Evolutionary conservation across 2,329 filamentous ascomycete genomes (phyloP), one percentile per base, ranked within the genome.

Genomic region (Teratosphaeria epicoccoides): DNA sequence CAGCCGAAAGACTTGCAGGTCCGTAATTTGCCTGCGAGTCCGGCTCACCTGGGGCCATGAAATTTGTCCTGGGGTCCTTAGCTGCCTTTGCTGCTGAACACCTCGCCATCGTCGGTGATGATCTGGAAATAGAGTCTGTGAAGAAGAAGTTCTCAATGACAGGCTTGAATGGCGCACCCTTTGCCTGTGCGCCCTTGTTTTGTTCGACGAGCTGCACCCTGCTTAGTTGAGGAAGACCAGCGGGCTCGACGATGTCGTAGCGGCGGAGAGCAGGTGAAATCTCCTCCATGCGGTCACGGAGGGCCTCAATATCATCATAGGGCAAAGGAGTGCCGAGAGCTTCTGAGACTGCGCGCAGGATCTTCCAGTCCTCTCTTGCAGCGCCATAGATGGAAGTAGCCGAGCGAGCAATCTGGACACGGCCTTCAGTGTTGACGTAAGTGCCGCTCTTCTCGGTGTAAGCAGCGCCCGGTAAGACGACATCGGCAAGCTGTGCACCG

Each of bases 361-460:
- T 97, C 82, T 97, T 98, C 93, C 93, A 98, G 74, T 98, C 93
- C 57, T 93, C 91, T 66, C 93, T 83, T 52, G 91, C 83, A 49
- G 89, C 93, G 54, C 93, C 93, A 23, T 89, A 88, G 59, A 95
- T 78, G 45, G 86, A 87, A 33, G 89, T 94, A 25, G 93, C 93
- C 46, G 88, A 85, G 59, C 93, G 87, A 50, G 87, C 93, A 76
- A 95, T 85, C 74, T 98, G 93, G 22, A 93, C 88, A 63, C 93
- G 87, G 52, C 93, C 93, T 72, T 98, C 93, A 0, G 93, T 97
- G 81, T 97, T 98, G 73, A 98, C 82, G 66, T 95, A 98, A 44
- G 93, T 98, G 54, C 83, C 90, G 23, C 85, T 82, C 78, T 97
- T 98, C 76, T 98, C 93, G 23, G 91, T 97, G 75, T 96, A 98